These are phyloP conservation scores for Auricularia auricula-judae DNA, from an alignment of 768 basidiomycete genomes.

Conservation along the genomic window DNA sequence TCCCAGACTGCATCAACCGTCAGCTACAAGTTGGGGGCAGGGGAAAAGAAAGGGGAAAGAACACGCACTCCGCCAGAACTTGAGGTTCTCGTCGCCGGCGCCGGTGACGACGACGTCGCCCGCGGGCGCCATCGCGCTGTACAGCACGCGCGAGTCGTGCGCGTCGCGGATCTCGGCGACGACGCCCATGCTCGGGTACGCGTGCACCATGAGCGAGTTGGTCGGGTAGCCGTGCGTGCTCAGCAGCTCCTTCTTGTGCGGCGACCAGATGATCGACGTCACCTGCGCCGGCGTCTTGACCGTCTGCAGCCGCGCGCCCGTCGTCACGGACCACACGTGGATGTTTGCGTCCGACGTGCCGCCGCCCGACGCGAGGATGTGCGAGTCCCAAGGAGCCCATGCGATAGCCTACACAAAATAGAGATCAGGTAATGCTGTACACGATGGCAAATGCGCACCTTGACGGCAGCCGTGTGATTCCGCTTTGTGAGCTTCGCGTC, in stretches of 20 bases:
- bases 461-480: constrained; percentile 83
- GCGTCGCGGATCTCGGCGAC: constrained; percentile 84
- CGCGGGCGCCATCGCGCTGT: constrained; percentile 73
- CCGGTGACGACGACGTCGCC: constrained; percentile 90
- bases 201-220: constrained; percentile 69
- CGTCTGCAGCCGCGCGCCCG: constrained; percentile 83
- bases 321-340: constrained; percentile 85
- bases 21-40: neutral
- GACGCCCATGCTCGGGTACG: constrained; percentile 75
- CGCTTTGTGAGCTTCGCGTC: constrained; percentile 83
- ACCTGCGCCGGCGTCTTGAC: constrained; percentile 84
- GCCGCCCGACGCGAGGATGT: constrained; percentile 84
- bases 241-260: constrained; percentile 79
- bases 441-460: constrained; percentile 16
- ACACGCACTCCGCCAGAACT: constrained; percentile 62
- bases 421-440: constrained; percentile 18
- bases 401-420: constrained; percentile 46
- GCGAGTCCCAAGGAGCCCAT: constrained; percentile 96
- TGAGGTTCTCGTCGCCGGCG: constrained; percentile 91
- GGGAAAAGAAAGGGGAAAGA: neutral
- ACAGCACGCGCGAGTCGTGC: constrained; percentile 84
- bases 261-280: constrained; percentile 81
- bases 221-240: constrained; percentile 94
- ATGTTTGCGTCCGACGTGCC: constrained; percentile 90
- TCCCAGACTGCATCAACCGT: constrained; percentile 45